These are phyloP conservation scores for Aspergillus calidoustus DNA, from an alignment of 2,329 filamentous ascomycete genomes.

Conservation along the genomic window DNA sequence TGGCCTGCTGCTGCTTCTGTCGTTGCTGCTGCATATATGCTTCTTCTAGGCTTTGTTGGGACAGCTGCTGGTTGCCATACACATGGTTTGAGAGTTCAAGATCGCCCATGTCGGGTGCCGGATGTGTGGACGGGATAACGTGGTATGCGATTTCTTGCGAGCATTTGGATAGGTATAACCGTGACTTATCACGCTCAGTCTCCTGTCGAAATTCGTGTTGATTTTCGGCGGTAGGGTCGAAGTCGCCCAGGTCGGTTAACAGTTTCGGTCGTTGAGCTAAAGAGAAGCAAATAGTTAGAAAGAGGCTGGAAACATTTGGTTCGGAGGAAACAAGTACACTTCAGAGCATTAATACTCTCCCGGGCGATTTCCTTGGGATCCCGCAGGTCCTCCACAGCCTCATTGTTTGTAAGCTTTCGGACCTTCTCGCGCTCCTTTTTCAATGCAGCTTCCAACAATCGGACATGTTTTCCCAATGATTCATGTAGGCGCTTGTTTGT, in stretches of 20 bases:
- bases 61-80: conserved; percentile 56
- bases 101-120: conserved; percentile 57
- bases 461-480: conserved; percentile 86
- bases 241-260: conserved; percentile 57
- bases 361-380: conserved; percentile 52
- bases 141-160: conserved; percentile 72
- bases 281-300: conserved; percentile 5
- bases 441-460: conserved; percentile 85
- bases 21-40: conserved; percentile 62
- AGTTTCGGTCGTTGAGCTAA: conserved; percentile 51
- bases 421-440: conserved; percentile 78
- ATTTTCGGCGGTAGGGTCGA: conserved; percentile 47
- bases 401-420: conserved; percentile 56
- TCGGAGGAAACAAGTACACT: conserved; percentile 8
- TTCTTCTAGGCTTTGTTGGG: conserved; percentile 62
- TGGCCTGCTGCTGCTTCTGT: conserved; percentile 51
- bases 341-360: conserved; percentile 47
- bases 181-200: conserved; percentile 65
- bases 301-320: conserved; percentile 1
- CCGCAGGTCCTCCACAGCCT: conserved; percentile 55
- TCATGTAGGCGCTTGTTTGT: conserved; percentile 88
- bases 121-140: conserved; percentile 66
- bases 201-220: conserved; percentile 60
- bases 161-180: conserved; percentile 67
- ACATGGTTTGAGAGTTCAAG: conserved; percentile 49